phyloP scores from a whole-genome alignment of 2,329 filamentous ascomycete genomes.

The Botrytis byssoidea region DNA sequence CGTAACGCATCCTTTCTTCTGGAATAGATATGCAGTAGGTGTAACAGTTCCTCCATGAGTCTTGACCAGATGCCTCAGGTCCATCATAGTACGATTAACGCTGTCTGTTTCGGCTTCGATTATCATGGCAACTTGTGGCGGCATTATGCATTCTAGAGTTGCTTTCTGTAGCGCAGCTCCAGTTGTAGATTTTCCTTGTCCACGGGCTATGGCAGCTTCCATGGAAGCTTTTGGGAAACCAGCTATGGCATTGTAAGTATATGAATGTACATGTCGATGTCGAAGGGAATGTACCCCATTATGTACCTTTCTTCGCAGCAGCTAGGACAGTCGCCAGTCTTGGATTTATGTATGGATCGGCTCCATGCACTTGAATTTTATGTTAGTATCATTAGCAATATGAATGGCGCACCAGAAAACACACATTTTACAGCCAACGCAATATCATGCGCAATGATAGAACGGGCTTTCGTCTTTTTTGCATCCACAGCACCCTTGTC shows the following conservation, averaged over 20 bases:
- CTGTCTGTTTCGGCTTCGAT: conserved; percentile 85
- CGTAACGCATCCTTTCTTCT: conserved; percentile 71
- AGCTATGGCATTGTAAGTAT: conserved; percentile 44
- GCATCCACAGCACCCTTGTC: conserved; percentile 86
- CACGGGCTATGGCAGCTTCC: conserved; percentile 81
- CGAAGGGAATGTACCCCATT: conserved; percentile 33
- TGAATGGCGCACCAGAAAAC: conserved; percentile 30
- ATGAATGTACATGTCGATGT: conserved; percentile 13
- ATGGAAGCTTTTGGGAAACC: conserved; percentile 82
- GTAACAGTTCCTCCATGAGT: conserved; percentile 67
- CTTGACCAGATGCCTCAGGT: conserved; percentile 71
- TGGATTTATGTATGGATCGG: conserved; percentile 71
- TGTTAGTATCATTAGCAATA: conserved; percentile 21
- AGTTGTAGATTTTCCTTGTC: conserved; percentile 75
- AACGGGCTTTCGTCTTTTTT: conserved; percentile 71
- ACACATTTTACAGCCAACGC: conserved; percentile 71
- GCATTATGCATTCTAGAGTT: conserved; percentile 77
- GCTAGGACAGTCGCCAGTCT: conserved; percentile 70
- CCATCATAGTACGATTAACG: conserved; percentile 69
- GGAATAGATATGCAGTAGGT: conserved; percentile 80
- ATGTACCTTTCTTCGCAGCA: conserved; percentile 72
- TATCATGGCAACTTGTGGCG: conserved; percentile 68
- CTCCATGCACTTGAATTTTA: conserved; percentile 62
- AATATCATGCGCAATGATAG: conserved; percentile 68
- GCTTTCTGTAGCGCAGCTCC: conserved; percentile 76